Evolutionary conservation across 345 rosid genomes (phyloP).

Genomic region (Eucalyptus albens): DNA sequence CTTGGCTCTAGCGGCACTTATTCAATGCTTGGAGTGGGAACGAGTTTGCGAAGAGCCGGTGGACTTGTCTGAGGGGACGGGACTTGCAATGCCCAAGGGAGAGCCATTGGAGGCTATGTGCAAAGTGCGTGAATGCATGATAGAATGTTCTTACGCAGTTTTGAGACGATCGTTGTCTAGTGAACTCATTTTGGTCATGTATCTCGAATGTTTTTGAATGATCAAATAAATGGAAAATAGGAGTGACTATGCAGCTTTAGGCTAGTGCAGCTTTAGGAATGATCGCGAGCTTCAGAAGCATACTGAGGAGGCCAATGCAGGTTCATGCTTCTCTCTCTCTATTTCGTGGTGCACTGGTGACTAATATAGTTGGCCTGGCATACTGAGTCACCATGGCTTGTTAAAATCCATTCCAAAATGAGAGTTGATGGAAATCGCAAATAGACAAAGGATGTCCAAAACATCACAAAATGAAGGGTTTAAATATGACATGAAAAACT

Average conservation of each 20-base stretch:
- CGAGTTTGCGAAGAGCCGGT: slow-evolving; percentile 16
- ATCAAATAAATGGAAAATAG: background rate
- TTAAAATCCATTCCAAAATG: background rate
- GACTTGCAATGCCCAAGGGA: slow-evolving; percentile 27
- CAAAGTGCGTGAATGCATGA: background rate
- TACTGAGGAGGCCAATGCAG: background rate
- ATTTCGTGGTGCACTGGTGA: background rate
- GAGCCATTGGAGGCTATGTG: slow-evolving; percentile 30
- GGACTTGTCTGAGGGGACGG: slow-evolving; percentile 30
- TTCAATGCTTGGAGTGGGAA: slow-evolving; percentile 53
- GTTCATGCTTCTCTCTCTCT: background rate
- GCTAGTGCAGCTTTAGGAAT: background rate
- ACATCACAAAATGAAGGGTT: background rate
- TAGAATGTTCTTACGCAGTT: background rate
- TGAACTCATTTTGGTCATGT: background rate
- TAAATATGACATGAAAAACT: background rate
- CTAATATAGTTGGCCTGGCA: background rate
- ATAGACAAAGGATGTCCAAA: background rate
- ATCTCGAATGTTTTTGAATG: background rate
- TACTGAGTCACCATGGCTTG: background rate
- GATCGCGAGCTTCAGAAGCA: background rate
- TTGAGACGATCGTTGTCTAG: background rate
- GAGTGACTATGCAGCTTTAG: background rate
- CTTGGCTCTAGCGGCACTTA: slow-evolving; percentile 15
- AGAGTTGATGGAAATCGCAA: background rate